phyloP scores from a whole-genome alignment of 2,329 filamentous ascomycete species.

The Epichloe typhina region DNA sequence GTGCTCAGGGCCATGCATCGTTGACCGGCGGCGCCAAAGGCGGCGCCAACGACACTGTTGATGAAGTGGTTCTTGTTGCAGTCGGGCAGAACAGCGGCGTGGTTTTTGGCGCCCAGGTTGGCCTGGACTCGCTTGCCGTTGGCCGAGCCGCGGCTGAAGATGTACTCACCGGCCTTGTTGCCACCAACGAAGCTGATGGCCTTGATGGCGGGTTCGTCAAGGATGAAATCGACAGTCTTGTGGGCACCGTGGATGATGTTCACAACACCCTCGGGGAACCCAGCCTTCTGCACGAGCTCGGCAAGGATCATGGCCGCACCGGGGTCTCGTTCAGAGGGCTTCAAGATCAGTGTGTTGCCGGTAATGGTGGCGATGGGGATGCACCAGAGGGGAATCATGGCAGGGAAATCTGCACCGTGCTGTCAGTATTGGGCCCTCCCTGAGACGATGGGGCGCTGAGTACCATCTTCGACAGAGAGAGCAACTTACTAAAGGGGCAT shows the following conservation, averaged over 20 bases:
- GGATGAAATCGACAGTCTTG: conserved; percentile 72
- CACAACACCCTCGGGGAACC: conserved; percentile 69
- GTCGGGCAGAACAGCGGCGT: conserved; percentile 71
- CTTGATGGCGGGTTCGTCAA: conserved; percentile 76
- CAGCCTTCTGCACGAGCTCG: conserved; percentile 66
- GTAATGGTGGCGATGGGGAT: conserved; percentile 76
- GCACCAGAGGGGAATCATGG: conserved; percentile 88
- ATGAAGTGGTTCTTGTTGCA: conserved; percentile 84
- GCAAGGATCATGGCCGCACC: conserved; percentile 77
- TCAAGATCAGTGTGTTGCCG: conserved; percentile 73
- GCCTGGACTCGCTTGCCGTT: conserved; percentile 83
- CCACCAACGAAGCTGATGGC: conserved; percentile 76
- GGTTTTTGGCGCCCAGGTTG: conserved; percentile 81
- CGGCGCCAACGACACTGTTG: conserved; percentile 71
- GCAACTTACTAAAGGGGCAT: conserved; percentile 61
- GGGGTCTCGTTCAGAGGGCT: conserved; percentile 76
- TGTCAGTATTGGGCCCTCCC: conserved; percentile 4
- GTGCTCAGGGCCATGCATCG: conserved; percentile 80
- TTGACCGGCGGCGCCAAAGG: conserved; percentile 75
- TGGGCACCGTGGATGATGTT: conserved; percentile 75
- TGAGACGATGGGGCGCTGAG: too few relatives aligned
- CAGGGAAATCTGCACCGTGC: conserved; percentile 57
- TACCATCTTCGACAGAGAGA: too few relatives aligned
- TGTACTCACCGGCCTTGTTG: conserved; percentile 84
- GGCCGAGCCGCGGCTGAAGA: conserved; percentile 63